Base-by-base conservation (phyloP, 495 filamentous ascomycete genomes). In the Aspergillus baeticus region DNA sequence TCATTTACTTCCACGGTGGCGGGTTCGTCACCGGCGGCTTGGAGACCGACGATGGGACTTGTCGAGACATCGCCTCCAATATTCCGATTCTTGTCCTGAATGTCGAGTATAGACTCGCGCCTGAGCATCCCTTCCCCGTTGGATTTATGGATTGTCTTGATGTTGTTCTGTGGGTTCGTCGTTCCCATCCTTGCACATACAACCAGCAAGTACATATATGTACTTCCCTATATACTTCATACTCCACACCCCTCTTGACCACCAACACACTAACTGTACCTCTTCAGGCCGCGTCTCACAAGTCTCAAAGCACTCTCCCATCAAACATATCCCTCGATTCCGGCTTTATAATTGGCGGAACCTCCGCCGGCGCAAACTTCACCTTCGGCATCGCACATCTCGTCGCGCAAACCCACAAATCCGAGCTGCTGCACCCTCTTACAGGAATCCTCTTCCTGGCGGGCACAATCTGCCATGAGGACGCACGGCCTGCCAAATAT, bases 21-120 rank as follows among this genome's bases (percentile, higher is more conserved):
- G 71, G 72, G 1, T 77, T 68, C 47, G 66, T 69, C 1, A 59
- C 66, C 3, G 72, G 74, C 1, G 64, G 55, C 21, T 64, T 73
- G 10, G 72, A 76, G 35, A 69, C 73, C 35, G 74, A 75, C 35
- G 73, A 77, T 51, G 66, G 63, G 22, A 65, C 67, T 3, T 73
- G 22, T 35, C 69, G 56, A 23, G 68, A 18, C 60, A 69, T 35
- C 59, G 74, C 51, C 51, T 56, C 54, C 47, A 57, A 41, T 48
- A 70, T 56, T 21, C 46, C 39, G 20, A 33, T 77, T 8, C 61
- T 72, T 10, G 79, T 81, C 18, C 83, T 88, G 69, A 80, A 77
- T 38, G 80, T 88, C 3, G 79, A 85, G 7, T 91, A 92, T 68
- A 78, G 88, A 8, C 76, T 91, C 10, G 80, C 87, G 11, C 87